Evolutionary conservation across 2,329 filamentous ascomycete genomes (phyloP), one percentile per base, ranked within the genome.

Genomic region (Tolypocladium paradoxum): DNA sequence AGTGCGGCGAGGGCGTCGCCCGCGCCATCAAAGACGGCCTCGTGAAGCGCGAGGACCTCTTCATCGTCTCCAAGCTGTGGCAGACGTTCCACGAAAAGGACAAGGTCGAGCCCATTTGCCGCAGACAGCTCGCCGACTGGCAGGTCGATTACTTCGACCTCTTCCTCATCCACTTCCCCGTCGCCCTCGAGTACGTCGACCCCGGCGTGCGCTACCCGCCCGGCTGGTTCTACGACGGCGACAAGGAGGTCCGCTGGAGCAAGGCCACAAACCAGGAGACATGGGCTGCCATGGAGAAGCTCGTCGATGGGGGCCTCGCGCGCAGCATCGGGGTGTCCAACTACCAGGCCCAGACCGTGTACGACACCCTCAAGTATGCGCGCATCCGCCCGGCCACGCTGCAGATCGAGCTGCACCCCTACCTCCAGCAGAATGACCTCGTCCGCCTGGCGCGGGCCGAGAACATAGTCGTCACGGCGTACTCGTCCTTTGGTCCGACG

Each of bases 31-130:
- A 85, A 65, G 88, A 93, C 11, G 87, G 88, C 45, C 70, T 92
- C 54, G 87, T 91, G 61, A 90, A 85, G 76, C 85, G 88, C 55
- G 83, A 88, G 71, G 89, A 96, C 27, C 86, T 95, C 67, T 95
- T 95, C 81, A 84, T 96, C 66, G 87, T 91, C 59, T 90, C 86
- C 71, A 96, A 95, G 78, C 85, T 96, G 54, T 95, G 90, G 90
- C 90, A 92, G 76, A 85, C 84, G 60, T 95, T 90, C 81, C 89
- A 95, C 76, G 86, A 92, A 64, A 78, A 77, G 62, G 84, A 92
- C 61, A 79, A 80, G 62, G 88, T 92, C 57, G 82, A 85, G 71
- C 83, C 84, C 54, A 90, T 93, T 66, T 79, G 76, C 70, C 82
- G 82, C 70, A 85, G 84, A 66, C 87, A 91, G 73, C 83, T 91